A percentile compares a stretch with the other conserved stretches of the same genome.
phyloP scores from a whole-genome alignment of 768 basidiomycete genomes.

The Hydnum rufescens region DNA sequence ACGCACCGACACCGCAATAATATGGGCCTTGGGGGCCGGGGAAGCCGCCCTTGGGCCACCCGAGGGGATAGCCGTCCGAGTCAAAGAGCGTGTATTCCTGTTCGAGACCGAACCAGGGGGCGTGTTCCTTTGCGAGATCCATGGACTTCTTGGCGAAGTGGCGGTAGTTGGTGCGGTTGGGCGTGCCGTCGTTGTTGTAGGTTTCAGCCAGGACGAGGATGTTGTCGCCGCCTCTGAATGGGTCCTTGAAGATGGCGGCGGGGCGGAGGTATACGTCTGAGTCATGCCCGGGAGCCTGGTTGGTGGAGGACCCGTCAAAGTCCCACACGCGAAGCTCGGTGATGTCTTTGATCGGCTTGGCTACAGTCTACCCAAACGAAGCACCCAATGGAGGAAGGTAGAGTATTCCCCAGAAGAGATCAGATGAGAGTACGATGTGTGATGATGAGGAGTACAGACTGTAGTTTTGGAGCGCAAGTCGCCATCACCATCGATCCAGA shows the following conservation, averaged over 20 bases:
- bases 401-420: no score
- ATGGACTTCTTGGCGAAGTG: constrained; percentile 88
- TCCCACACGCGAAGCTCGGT: constrained; percentile 93
- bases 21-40: constrained; percentile 98
- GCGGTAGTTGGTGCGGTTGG: constrained; percentile 91
- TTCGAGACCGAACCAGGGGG: constrained; percentile 96
- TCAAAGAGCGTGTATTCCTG: constrained; percentile 99
- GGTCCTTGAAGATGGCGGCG: constrained; percentile 93
- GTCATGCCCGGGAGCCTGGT: constrained; percentile 87
- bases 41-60: constrained; percentile 99
- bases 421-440: no score
- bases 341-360: constrained; percentile 71
- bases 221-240: constrained; percentile 97
- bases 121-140: constrained; percentile 63
- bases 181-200: constrained; percentile 98
- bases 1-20: constrained; percentile 95
- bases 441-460: no score
- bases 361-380: constrained; percentile 85
- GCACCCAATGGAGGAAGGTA: no score
- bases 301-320: constrained; percentile 95
- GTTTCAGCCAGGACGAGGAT: constrained; percentile 93
- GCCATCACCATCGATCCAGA: constrained; percentile 93
- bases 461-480: constrained; percentile 95
- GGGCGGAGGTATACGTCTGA: constrained; percentile 98
- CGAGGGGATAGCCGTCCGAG: constrained; percentile 71